phyloP scores from a whole-genome alignment of 2,329 filamentous ascomycete genomes.

The Colletotrichum sp. region DNA sequence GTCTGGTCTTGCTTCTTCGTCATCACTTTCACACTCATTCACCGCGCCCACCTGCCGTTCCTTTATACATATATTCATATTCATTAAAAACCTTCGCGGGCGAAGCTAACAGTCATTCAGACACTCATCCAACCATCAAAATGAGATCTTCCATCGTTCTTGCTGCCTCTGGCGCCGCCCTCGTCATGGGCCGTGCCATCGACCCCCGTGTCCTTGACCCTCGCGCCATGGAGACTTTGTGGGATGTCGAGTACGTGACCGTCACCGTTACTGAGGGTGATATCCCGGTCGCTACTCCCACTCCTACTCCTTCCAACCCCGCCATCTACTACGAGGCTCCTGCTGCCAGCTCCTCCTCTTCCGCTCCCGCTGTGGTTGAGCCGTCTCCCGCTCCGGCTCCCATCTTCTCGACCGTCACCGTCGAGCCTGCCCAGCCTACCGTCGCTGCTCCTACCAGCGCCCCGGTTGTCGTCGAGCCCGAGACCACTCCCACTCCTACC shows the following conservation, averaged over 20 bases:
- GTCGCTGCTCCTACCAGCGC: slow-evolving; percentile 26
- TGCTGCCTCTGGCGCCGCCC: slow-evolving; percentile 47
- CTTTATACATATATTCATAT: not conserved
- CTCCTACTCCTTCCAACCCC: slow-evolving; percentile 22
- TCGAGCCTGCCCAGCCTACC: slow-evolving; percentile 22
- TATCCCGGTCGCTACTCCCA: slow-evolving; percentile 20
- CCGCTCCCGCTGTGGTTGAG: not conserved
- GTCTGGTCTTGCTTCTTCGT: not conserved
- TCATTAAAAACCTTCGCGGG: slow-evolving; percentile 11
- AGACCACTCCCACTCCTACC: slow-evolving; percentile 17
- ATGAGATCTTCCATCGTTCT: slow-evolving; percentile 58
- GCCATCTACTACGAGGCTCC: slow-evolving; percentile 8
- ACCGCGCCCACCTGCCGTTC: not conserved
- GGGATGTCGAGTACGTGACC: slow-evolving; percentile 45
- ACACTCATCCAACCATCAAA: slow-evolving; percentile 28
- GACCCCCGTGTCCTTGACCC: slow-evolving; percentile 38
- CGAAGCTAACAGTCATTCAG: slow-evolving; percentile 23
- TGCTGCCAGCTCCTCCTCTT: slow-evolving; percentile 15
- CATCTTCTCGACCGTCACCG: slow-evolving; percentile 8
- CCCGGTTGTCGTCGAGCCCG: slow-evolving; percentile 10
- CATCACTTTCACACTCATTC: not conserved
- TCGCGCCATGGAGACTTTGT: slow-evolving; percentile 43
- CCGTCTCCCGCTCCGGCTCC: slow-evolving; percentile 6
- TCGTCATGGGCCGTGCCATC: slow-evolving; percentile 51
- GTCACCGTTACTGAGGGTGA: slow-evolving; percentile 48